These are phyloP conservation scores for Dendrocalamus latiflorus DNA, from an alignment of 202 grass and related monocot species.

Conservation along the genomic window DNA sequence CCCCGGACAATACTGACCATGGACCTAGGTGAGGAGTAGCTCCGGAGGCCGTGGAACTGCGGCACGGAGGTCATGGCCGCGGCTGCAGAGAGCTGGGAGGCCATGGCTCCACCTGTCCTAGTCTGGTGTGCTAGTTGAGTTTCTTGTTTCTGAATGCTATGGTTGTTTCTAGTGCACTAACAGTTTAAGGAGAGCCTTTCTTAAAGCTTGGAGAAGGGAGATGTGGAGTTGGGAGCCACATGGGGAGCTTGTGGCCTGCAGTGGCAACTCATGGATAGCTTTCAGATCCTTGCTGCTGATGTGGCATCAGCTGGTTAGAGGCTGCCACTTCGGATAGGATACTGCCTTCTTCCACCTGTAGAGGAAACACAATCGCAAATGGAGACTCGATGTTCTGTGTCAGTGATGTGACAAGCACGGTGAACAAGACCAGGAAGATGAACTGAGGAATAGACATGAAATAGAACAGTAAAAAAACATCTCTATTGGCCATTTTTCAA, in stretches of 20 bases:
- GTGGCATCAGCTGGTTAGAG: constrained; percentile 60
- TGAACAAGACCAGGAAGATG: background rate
- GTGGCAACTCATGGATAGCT: constrained; percentile 46
- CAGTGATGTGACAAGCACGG: background rate
- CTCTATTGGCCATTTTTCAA: too few species aligned
- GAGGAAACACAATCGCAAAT: too few species aligned
- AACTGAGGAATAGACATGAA: too few species aligned
- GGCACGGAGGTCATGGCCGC: constrained; percentile 48
- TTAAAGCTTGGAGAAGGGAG: constrained; percentile 37
- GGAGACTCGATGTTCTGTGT: background rate
- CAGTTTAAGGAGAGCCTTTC: background rate
- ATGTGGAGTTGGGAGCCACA: constrained; percentile 42
- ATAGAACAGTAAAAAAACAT: background rate
- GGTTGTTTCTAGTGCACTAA: too few species aligned
- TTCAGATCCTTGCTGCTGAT: constrained; percentile 53
- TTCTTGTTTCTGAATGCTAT: too few species aligned
- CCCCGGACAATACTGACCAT: too few species aligned
- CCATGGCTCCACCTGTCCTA: too few species aligned
- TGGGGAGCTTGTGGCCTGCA: constrained; percentile 44
- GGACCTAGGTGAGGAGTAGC: constrained; percentile 35
- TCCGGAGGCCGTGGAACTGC: constrained; percentile 58
- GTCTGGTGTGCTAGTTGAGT: too few species aligned
- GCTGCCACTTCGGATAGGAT: constrained; percentile 63
- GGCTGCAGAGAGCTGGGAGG: constrained; percentile 63
- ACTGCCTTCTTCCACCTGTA: too few species aligned